Conservation (phyloP, 441 rosid species). For the Euphorbia schlechtendalii region DNA sequence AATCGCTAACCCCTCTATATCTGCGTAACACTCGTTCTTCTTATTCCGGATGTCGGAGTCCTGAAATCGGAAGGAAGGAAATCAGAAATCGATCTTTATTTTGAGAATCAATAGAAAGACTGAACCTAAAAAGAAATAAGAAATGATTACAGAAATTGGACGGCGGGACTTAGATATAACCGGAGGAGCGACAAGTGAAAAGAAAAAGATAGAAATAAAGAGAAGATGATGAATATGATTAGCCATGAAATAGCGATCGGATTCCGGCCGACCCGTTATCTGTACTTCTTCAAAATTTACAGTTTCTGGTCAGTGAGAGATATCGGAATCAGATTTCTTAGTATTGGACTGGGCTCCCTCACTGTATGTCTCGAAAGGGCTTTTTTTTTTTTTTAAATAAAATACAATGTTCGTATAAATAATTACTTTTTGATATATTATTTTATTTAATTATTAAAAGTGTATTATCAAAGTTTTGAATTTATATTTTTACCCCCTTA, state of each 20-base stretch:
- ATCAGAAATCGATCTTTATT: neutral
- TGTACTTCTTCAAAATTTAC: neutral
- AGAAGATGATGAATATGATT: neutral
- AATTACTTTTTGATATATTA: too few species aligned
- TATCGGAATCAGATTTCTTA: too few species aligned
- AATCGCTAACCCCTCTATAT: slow-evolving; percentile 47
- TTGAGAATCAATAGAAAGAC: neutral
- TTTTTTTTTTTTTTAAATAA: too few species aligned
- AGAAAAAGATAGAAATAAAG: slow-evolving; percentile 3
- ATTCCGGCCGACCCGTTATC: neutral
- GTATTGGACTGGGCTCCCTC: too few species aligned
- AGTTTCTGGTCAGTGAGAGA: neutral
- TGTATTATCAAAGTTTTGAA: too few species aligned
- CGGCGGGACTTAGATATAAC: slow-evolving; percentile 59
- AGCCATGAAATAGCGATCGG: neutral
- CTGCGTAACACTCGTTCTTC: slow-evolving; percentile 73
- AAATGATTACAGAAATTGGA: slow-evolving; percentile 48
- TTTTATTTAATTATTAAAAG: too few species aligned
- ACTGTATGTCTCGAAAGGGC: too few species aligned
- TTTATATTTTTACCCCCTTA: too few species aligned
- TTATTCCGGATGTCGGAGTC: slow-evolving; percentile 59
- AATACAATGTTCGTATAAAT: too few species aligned
- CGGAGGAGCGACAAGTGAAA: slow-evolving; percentile 17
- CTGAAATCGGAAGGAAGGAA: slow-evolving; percentile 25
- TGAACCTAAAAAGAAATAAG: neutral